Evolutionary conservation across 352 stramenopile genomes (phyloP), one percentile per base, ranked within the genome.

Genomic region (Globisporangium alternatum): DNA sequence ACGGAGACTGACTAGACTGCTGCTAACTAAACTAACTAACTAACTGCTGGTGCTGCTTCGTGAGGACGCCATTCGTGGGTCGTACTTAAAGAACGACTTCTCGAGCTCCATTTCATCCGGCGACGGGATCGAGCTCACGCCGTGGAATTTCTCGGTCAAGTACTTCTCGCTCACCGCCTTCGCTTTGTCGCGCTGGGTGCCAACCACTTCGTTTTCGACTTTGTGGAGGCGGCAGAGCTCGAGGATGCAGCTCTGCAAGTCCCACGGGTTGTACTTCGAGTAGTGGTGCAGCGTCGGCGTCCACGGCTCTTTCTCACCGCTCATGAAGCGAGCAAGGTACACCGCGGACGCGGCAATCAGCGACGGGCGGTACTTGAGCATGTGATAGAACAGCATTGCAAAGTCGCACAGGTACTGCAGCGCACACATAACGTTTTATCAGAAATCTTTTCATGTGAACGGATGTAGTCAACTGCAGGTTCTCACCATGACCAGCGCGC

Each of bases 131-230:
- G 73, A 71, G 47, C 81, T 90, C 9, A 76, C 81, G 31, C 70
- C 64, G 37, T 81, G 70, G 57, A 89, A 89, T 58, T 90, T 90
- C 22, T 90, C 81, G 4, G 68, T 68, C 54, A 90, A 55, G 56
- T 90, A 94, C 66, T 94, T 94, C 65, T 94, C 86, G 54, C 81
- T 94, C 56, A 94, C 77, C 12, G 86, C 86, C 63, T 92, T 92
- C 15, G 79, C 85, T 68, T 92, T 92, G 57, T 93, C 83, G 28
- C 80, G 78, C 62, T 92, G 77, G 5, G 68, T 87, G 37, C 67
- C 68, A 9, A 91, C 77, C 31, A 91, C 73, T 33, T 88, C 67
- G 64, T 70, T 75, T 68, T 94, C 86, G 41, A 76, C 67, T 22
- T 65, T 67, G 61, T 94, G 82, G 10, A 93, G 75, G 19, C 72